Conservation (phyloP, 768 basidiomycete genomes). For the Fomitopsis pulvina region DNA sequence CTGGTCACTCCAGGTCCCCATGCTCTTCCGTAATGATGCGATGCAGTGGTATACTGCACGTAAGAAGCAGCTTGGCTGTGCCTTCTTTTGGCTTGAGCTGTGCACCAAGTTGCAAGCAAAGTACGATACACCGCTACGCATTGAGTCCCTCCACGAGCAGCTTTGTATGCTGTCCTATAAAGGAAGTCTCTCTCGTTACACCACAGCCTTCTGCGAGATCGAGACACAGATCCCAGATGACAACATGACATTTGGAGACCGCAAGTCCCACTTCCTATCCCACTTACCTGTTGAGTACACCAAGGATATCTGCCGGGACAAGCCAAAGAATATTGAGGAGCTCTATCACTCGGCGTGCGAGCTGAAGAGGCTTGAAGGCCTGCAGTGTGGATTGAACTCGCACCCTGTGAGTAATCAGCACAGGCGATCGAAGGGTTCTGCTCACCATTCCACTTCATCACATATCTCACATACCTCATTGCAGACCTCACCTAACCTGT, state of each 20-base stretch:
- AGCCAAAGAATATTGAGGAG: conserved; percentile 4
- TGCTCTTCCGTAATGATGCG: conserved; percentile 3
- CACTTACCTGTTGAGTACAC: conserved; percentile 1
- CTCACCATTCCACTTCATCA: not conserved
- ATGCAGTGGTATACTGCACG: conserved; percentile 1
- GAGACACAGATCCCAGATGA: conserved; percentile 4
- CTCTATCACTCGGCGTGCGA: conserved; percentile 2
- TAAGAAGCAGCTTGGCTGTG: conserved; percentile 2
- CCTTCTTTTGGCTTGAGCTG: conserved; percentile 3
- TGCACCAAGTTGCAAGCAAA: not conserved
- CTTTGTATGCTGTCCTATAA: not conserved
- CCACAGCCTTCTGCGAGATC: conserved; percentile 1
- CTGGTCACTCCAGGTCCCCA: conserved; percentile 5
- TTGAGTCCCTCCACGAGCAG: conserved; percentile 2
- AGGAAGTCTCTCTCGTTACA: conserved; percentile 2
- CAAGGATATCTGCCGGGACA: conserved; percentile 4
- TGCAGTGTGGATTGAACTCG: not conserved
- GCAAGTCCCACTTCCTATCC: not conserved
- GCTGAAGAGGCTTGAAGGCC: not conserved
- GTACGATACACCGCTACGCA: conserved; percentile 3
- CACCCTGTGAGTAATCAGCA: not conserved
- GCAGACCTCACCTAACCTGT: too few relatives aligned
- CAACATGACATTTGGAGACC: conserved; percentile 5
- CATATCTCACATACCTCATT: not conserved
- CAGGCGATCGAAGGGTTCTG: not conserved